A percentile compares a stretch with the other conserved stretches of the same genome.
Evolutionary conservation across 148 eudicot genomes (phyloP).

Genomic region (Mesembryanthemum crystallinum): DNA sequence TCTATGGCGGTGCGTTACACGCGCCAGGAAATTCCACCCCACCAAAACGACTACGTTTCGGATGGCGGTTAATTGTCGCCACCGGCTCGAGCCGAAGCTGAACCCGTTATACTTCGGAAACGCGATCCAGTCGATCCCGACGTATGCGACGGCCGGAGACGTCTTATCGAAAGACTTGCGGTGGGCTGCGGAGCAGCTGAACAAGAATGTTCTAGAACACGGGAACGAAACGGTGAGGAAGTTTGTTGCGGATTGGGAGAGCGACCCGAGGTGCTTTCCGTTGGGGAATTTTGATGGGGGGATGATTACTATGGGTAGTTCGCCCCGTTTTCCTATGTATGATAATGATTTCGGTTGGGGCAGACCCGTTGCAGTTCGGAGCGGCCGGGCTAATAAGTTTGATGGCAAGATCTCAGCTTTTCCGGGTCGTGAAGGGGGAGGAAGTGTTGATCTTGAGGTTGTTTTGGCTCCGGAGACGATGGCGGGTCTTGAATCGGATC

Average conservation of each 20-base stretch:
- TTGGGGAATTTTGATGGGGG: constrained; percentile 86
- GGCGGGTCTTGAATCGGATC: constrained; percentile 59
- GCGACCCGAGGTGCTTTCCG: constrained; percentile 73
- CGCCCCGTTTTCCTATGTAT: constrained; percentile 91
- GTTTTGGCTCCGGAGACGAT: constrained; percentile 67
- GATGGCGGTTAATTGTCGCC: constrained; percentile 87
- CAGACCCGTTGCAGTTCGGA: constrained; percentile 63
- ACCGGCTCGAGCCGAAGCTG: constrained; percentile 67
- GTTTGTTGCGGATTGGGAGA: constrained; percentile 59
- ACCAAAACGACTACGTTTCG: constrained; percentile 61
- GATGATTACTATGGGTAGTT: constrained; percentile 86
- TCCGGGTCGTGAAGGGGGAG: constrained; percentile 72
- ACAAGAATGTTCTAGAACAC: constrained; percentile 50
- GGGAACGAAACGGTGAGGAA: constrained; percentile 47
- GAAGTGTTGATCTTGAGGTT: constrained; percentile 78
- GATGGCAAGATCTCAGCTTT: constrained; percentile 94
- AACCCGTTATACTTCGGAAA: constrained; percentile 70
- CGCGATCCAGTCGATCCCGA: constrained; percentile 88
- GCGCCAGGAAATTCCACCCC: constrained; percentile 52
- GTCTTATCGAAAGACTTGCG: constrained; percentile 46
- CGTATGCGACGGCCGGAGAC: constrained; percentile 54
- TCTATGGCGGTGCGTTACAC: constrained; percentile 74
- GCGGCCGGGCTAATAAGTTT: constrained; percentile 80
- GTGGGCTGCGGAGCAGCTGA: constrained; percentile 81
- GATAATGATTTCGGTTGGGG: constrained; percentile 95